Percentiles rank a stretch among this genome's conserved stretches.
Conservation (phyloP, 2,329 filamentous ascomycete genomes). For the Ceratocystis albifundus region DNA sequence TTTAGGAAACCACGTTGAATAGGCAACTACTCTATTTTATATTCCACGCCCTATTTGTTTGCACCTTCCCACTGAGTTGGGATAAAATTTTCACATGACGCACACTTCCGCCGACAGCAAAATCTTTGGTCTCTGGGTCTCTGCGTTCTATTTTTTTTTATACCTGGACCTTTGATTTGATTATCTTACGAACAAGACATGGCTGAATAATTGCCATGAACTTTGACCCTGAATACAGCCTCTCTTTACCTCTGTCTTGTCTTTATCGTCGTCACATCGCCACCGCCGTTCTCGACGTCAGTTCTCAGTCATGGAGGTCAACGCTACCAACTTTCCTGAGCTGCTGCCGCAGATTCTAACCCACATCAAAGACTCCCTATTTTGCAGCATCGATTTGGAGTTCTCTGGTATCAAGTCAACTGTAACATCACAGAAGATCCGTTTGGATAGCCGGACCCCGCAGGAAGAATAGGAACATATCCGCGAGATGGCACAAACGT, state of each 20-base stretch:
- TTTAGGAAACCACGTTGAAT: background rate
- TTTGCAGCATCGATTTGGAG: constrained; percentile 32
- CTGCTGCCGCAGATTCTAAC: constrained; percentile 28
- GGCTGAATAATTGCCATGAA: too few species aligned
- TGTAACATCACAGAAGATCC: constrained; percentile 7
- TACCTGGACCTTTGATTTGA: too few species aligned
- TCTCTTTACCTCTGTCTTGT: too few species aligned
- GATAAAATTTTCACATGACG: background rate
- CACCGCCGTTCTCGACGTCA: background rate
- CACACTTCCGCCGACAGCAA: background rate
- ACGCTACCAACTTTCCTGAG: constrained; percentile 24
- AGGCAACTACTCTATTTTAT: background rate
- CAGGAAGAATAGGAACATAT: constrained; percentile 28
- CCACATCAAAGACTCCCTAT: constrained; percentile 28
- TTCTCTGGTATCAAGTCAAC: constrained; percentile 30
- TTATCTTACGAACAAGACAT: too few species aligned
- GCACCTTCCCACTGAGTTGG: background rate
- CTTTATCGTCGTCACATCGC: background rate
- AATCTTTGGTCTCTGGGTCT: background rate
- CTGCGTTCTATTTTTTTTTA: too few species aligned
- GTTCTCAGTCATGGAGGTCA: constrained; percentile 24
- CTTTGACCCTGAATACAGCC: too few species aligned
- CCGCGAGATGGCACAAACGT: constrained; percentile 28
- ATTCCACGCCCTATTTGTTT: background rate
- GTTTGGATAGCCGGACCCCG: background rate